phyloP scores from a whole-genome alignment of 441 rosid genomes.

The Pelargonium australe region DNA sequence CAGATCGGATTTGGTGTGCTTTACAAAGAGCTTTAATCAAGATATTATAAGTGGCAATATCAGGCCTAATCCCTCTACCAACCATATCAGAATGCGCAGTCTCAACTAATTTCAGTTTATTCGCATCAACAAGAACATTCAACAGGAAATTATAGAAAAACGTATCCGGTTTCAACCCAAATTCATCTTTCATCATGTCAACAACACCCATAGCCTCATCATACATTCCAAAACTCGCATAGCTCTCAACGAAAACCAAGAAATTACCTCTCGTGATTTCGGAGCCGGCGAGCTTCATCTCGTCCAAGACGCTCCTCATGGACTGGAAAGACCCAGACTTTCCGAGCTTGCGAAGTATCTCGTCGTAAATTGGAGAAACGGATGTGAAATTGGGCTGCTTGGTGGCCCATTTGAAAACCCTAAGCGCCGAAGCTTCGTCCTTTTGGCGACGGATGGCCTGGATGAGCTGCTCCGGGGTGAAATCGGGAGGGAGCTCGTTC shows the following conservation, averaged over 20 bases:
- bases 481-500: slow-evolving; percentile 31
- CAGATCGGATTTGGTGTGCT: slow-evolving; percentile 82
- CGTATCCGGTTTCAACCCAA: slow-evolving; percentile 53
- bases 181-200: slow-evolving; percentile 52
- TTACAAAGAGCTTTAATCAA: slow-evolving; percentile 77
- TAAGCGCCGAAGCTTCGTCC: slow-evolving; percentile 65
- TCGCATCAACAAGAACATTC: slow-evolving; percentile 72
- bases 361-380: slow-evolving; percentile 42
- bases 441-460: slow-evolving; percentile 62
- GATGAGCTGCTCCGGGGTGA: slow-evolving; percentile 65
- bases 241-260: slow-evolving; percentile 52
- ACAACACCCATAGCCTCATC: slow-evolving; percentile 48
- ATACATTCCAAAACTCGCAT: slow-evolving; percentile 48
- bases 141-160: slow-evolving; percentile 61
- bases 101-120: slow-evolving; percentile 65
- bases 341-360: slow-evolving; percentile 56
- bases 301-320: slow-evolving; percentile 46
- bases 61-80: slow-evolving; percentile 54
- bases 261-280: slow-evolving; percentile 37
- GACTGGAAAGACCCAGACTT: slow-evolving; percentile 64
- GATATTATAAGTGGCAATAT: slow-evolving; percentile 75
- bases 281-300: slow-evolving; percentile 45
- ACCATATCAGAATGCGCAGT: slow-evolving; percentile 53
- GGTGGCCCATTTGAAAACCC: slow-evolving; percentile 58
- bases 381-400: slow-evolving; percentile 71